A percentile compares a stretch with the other conserved stretches of the same genome.
phyloP scores from a whole-genome alignment of 768 basidiomycete genomes.

The Leccinum olivaceopallidum region DNA sequence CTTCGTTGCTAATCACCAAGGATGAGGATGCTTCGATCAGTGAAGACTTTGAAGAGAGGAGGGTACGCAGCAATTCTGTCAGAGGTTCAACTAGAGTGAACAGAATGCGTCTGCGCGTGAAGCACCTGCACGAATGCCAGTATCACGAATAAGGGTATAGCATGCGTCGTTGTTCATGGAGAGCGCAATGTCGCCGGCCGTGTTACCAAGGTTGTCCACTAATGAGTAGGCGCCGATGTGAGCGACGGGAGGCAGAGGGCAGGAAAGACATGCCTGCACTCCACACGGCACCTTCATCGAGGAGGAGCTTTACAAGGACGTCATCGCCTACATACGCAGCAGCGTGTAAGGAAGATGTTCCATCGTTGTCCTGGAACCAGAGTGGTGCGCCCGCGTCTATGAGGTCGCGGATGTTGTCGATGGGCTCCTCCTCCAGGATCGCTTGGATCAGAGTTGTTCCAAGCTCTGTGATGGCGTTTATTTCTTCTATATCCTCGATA shows the following conservation, averaged over 20 bases:
- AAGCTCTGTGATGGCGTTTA: conserved; percentile 48
- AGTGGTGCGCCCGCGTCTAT: conserved; percentile 72
- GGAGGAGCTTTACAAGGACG: conserved; percentile 61
- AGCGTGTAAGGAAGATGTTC: conserved; percentile 83
- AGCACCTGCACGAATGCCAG: conserved; percentile 88
- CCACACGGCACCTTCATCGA: conserved; percentile 89
- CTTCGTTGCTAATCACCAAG: conserved; percentile 48
- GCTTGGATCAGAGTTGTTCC: conserved; percentile 61
- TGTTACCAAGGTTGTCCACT: conserved; percentile 80
- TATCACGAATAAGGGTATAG: conserved; percentile 83
- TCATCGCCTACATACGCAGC: conserved; percentile 74
- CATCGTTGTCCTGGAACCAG: conserved; percentile 90
- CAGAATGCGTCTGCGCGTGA: conserved; percentile 9
- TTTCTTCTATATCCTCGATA: conserved; percentile 35
- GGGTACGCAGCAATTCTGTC: conserved; percentile 68
- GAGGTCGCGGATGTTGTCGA: conserved; percentile 45
- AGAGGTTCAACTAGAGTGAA: conserved; percentile 9
- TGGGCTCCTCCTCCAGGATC: conserved; percentile 51
- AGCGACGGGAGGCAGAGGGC: neutral
- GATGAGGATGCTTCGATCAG: conserved; percentile 29
- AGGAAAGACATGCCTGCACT: conserved; percentile 63
- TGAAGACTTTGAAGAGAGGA: conserved; percentile 51
- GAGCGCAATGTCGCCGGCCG: conserved; percentile 87
- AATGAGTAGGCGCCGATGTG: neutral
- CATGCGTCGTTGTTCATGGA: conserved; percentile 77